Evolutionary conservation across 2,329 filamentous ascomycete species (phyloP).

Genomic region (Sporothrix variecibatus): DNA sequence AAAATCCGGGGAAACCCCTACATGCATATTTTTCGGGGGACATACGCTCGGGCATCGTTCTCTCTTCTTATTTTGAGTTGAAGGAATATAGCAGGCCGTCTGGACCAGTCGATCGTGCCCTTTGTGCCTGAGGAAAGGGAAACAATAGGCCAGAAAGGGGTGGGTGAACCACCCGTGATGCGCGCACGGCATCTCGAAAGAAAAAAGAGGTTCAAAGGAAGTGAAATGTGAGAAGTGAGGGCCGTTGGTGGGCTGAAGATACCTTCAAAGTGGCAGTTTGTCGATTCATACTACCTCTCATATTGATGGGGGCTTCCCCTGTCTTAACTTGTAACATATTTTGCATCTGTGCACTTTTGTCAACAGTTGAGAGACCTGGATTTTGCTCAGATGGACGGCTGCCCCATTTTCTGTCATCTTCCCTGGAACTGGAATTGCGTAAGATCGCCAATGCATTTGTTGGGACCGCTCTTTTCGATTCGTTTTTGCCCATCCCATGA

Average conservation of each 20-base stretch:
- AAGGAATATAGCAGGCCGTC: not conserved
- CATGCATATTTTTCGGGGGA: not conserved
- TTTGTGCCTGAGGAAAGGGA: not conserved
- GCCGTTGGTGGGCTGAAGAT: not conserved
- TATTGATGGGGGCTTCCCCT: constrained; percentile 1
- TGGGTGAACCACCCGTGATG: not conserved
- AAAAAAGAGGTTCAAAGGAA: not conserved
- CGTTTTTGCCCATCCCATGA: not conserved
- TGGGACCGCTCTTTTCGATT: not conserved
- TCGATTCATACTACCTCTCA: not conserved
- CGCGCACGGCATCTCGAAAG: not conserved
- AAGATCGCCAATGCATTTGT: constrained; percentile 18
- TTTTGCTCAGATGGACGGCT: not conserved
- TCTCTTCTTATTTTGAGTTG: not conserved
- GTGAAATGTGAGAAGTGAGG: constrained; percentile 1
- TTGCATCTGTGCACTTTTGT: not conserved
- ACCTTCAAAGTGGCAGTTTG: no score
- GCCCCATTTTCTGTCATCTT: constrained; percentile 12
- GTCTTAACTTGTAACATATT: not conserved
- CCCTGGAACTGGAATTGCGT: constrained; percentile 16
- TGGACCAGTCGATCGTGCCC: not conserved
- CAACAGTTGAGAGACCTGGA: not conserved
- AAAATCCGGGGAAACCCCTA: constrained; percentile 10
- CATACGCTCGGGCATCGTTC: not conserved
- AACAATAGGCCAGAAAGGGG: not conserved